phyloP scores from a whole-genome alignment of 768 basidiomycete species.

The Lactifluus hygrophoroides region DNA sequence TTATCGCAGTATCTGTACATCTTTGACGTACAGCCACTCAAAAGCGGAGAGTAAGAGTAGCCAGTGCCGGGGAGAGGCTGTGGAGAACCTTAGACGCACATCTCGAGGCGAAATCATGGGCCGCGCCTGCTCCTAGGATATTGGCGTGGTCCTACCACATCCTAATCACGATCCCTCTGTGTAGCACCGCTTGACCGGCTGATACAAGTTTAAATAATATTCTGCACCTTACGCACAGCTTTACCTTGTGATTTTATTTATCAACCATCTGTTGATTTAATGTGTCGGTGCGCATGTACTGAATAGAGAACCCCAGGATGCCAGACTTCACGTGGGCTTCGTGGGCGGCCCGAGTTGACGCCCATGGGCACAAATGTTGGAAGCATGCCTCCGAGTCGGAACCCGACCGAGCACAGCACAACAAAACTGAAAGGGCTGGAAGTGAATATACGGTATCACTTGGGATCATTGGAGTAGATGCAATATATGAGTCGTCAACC shows the following conservation, averaged over 20 bases:
- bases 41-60: background rate
- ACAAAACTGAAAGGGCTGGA: background rate
- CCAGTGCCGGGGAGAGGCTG: too few relatives aligned
- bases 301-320: background rate
- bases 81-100: background rate
- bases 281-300: background rate
- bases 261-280: too few relatives aligned
- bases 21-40: too few relatives aligned
- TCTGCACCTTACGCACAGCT: too few relatives aligned
- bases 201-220: background rate
- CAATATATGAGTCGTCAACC: background rate
- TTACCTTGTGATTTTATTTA: too few relatives aligned
- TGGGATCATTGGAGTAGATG: background rate
- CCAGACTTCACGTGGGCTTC: background rate
- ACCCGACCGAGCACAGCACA: background rate
- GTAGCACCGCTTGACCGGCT: background rate
- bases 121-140: too few relatives aligned
- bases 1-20: too few relatives aligned
- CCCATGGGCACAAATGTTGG: background rate
- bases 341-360: background rate
- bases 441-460: background rate
- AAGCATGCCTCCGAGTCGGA: background rate
- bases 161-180: too few relatives aligned
- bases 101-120: background rate
- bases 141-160: background rate